Conservation (phyloP, 2,329 filamentous ascomycete species). For the Fusarium anthophilum region DNA sequence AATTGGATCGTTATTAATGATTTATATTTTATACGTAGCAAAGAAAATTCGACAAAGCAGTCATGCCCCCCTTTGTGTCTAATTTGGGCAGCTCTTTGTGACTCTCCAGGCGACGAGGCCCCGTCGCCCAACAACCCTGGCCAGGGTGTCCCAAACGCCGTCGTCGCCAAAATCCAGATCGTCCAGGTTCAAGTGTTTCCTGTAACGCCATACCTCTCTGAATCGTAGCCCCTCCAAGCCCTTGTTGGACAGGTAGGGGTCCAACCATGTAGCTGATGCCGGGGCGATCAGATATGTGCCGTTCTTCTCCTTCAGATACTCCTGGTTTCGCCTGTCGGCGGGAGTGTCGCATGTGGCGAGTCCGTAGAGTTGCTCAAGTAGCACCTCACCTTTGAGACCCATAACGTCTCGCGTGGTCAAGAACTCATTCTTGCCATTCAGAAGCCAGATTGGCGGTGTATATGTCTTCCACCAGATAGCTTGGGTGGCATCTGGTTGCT, state of each 20-base stretch:
- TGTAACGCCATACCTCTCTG: slow-evolving; percentile 75
- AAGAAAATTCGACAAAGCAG: not conserved
- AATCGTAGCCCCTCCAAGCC: slow-evolving; percentile 69
- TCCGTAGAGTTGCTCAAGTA: slow-evolving; percentile 67
- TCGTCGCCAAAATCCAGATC: slow-evolving; percentile 83
- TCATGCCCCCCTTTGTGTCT: slow-evolving; percentile 21
- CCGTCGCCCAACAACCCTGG: slow-evolving; percentile 71
- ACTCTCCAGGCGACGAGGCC: slow-evolving; percentile 72
- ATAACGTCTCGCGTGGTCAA: slow-evolving; percentile 78
- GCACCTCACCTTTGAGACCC: slow-evolving; percentile 69
- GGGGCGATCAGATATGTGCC: slow-evolving; percentile 79
- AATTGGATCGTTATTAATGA: slow-evolving; percentile 32
- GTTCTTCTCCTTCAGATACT: slow-evolving; percentile 68
- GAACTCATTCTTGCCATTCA: slow-evolving; percentile 78
- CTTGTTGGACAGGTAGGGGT: slow-evolving; percentile 69
- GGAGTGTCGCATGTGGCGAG: slow-evolving; percentile 71
- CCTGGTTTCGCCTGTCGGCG: slow-evolving; percentile 62
- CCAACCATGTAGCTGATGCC: slow-evolving; percentile 74
- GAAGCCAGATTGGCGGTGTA: slow-evolving; percentile 81
- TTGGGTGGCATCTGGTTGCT: slow-evolving; percentile 72
- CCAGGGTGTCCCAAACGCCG: slow-evolving; percentile 76
- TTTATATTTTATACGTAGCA: slow-evolving; percentile 27
- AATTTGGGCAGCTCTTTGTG: slow-evolving; percentile 65
- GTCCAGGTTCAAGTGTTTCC: slow-evolving; percentile 77
- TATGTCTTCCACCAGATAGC: slow-evolving; percentile 90